Base-by-base conservation (phyloP, 2,329 filamentous ascomycete genomes). In the Pestalotiopsis sp. region DNA sequence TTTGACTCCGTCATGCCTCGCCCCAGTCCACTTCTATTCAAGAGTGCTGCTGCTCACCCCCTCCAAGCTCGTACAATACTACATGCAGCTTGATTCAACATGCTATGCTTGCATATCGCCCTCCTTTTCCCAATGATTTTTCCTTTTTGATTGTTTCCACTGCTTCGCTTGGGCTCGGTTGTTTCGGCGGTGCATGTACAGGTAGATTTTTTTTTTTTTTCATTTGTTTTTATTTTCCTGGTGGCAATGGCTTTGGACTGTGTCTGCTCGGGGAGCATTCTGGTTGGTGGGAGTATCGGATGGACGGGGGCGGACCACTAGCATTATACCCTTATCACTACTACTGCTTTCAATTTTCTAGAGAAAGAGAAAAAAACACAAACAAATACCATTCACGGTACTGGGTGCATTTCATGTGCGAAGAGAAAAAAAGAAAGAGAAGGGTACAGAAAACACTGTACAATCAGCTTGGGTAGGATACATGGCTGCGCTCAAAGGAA, bases 271-370 rank as follows among this genome's bases (percentile, higher is more conserved):
- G 59, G 59, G 59, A 36, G 36, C 17, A 39, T 14, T 5, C 14
- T 39, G 58, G 27, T n/a, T 7, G 25, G 5, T 38, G 59, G 59
- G 59, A 62, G 27, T 62, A 38, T 62, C n/a, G 59, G 59, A 36
- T 20, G 59, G 59, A 38, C 31, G 13, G 38, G 59, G 59, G 17
- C 17, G 59, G 59, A 38, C 31, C n/a, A 62, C 31, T 62, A 62
- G 59, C 59, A 62, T 62, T 62, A 62, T 62, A 62, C 59, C 59
- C 59, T 36, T 52, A 52, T 59, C 31, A 36, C 31, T 59, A 62
- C 36, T 36, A 62, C 31, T 62, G 59, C 59, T 62, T 62, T 62
- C 12, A 62, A 13, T 36, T n/a, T 62, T 3, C 20, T 62, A 62
- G 59, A 62, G 36, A 39, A 62, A 62, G 38, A 62, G 17, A 27